A percentile compares a stretch with the other conserved stretches of the same genome.
Evolutionary conservation across 257 asterid genomes (phyloP).

Genomic region (Primulina tabacum): DNA sequence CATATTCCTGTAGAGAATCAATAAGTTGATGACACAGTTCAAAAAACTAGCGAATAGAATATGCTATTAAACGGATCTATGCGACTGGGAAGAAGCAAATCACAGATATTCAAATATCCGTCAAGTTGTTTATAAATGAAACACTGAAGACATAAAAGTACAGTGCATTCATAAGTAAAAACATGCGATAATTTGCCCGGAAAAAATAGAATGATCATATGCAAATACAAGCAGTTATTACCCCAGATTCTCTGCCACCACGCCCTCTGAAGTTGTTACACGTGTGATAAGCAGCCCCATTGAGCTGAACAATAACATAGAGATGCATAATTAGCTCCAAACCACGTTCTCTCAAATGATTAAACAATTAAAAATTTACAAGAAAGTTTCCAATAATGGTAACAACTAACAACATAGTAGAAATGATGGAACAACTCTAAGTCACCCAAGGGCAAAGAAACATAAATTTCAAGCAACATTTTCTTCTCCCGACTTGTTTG

Average conservation of each 20-base stretch:
- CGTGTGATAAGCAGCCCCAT: constrained; percentile 58
- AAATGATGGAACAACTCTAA: background rate
- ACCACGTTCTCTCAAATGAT: background rate
- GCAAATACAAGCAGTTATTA: constrained; percentile 29
- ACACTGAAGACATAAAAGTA: background rate
- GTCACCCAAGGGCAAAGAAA: background rate
- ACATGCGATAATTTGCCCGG: background rate
- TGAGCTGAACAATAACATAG: constrained; percentile 45
- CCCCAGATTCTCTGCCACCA: constrained; percentile 91
- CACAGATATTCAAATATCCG: background rate
- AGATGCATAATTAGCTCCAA: constrained; percentile 26
- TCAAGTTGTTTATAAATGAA: background rate
- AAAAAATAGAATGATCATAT: background rate
- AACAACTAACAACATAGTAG: background rate
- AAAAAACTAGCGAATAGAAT: background rate
- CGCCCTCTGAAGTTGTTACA: constrained; percentile 80
- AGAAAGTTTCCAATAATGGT: background rate
- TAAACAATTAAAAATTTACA: constrained; percentile 1
- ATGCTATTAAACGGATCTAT: background rate
- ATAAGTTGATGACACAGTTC: background rate
- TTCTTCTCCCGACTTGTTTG: constrained; percentile 3
- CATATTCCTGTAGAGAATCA: background rate
- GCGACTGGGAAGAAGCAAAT: background rate
- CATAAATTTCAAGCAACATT: background rate
- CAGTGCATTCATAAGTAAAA: background rate